Conservation (phyloP, 305 asterid species). For the Fraxinus floribunda region DNA sequence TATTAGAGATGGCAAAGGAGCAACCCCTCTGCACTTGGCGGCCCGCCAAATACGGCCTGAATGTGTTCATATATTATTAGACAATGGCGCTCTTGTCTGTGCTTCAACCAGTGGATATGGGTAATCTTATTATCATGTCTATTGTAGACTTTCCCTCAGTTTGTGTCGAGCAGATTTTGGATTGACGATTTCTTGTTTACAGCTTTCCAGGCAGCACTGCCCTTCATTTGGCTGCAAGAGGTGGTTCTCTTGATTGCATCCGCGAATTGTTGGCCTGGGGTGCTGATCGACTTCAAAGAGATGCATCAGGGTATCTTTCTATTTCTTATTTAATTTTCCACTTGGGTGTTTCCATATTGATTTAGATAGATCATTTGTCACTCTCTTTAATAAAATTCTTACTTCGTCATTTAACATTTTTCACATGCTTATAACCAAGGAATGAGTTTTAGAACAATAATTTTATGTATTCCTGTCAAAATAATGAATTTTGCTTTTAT, state of each 20-base stretch:
- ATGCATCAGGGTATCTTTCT: conserved; percentile 72
- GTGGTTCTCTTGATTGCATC: conserved; percentile 86
- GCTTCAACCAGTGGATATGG: conserved; percentile 87
- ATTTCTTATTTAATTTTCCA: not conserved
- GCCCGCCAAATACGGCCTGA: conserved; percentile 77
- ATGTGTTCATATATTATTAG: conserved; percentile 74
- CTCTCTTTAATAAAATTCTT: not conserved
- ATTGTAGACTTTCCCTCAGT: not conserved
- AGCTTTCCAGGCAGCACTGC: conserved; percentile 90
- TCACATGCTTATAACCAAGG: not conserved
- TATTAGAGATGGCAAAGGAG: conserved; percentile 91
- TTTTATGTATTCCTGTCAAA: not conserved
- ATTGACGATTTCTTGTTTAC: conserved; percentile 14
- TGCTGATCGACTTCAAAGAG: conserved; percentile 81
- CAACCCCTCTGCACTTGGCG: conserved; percentile 95
- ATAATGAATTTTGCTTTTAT: not conserved
- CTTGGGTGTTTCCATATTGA: not conserved
- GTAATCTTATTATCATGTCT: conserved; percentile 30
- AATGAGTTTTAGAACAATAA: not conserved
- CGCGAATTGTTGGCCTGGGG: conserved; percentile 92
- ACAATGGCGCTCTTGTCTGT: conserved; percentile 84
- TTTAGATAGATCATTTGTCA: not conserved
- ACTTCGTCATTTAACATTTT: not conserved
- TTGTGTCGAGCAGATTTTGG: conserved; percentile 15
- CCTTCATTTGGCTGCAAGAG: conserved; percentile 94